A percentile compares a stretch with the other conserved stretches of the same genome.
Evolutionary conservation across 768 basidiomycete species (phyloP).

Genomic region (Trametes cubensis): DNA sequence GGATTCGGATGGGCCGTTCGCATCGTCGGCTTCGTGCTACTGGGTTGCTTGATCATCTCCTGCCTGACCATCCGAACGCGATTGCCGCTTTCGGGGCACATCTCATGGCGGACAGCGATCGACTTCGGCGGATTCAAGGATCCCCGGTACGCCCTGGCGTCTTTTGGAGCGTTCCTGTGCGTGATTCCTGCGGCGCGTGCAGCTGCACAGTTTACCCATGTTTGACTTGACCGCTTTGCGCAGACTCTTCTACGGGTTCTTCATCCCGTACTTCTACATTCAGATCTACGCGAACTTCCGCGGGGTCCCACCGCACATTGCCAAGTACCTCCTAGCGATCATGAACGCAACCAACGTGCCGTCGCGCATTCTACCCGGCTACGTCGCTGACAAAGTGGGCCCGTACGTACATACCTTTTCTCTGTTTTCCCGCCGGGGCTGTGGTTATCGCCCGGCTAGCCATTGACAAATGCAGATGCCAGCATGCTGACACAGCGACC

Average conservation of each 20-base stretch:
- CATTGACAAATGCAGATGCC: too few species aligned
- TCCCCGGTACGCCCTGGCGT: slow-evolving; percentile 26
- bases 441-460: too few species aligned
- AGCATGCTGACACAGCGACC: too few species aligned
- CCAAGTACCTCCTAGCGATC: slow-evolving; percentile 36
- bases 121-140: slow-evolving; percentile 35
- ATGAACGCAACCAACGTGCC: slow-evolving; percentile 36
- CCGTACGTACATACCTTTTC: slow-evolving; percentile 20
- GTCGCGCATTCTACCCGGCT: slow-evolving; percentile 35
- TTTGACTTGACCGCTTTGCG: neutral
- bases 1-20: slow-evolving; percentile 38
- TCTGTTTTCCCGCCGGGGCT: neutral
- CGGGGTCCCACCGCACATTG: slow-evolving; percentile 27
- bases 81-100: slow-evolving; percentile 30
- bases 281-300: slow-evolving; percentile 34
- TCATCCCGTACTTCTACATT: slow-evolving; percentile 41
- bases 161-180: slow-evolving; percentile 29
- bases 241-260: slow-evolving; percentile 36
- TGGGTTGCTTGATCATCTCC: slow-evolving; percentile 30
- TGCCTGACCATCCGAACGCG: slow-evolving; percentile 34
- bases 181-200: neutral
- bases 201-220: neutral
- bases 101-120: slow-evolving; percentile 28
- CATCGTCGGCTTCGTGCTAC: slow-evolving; percentile 33
- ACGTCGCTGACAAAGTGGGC: slow-evolving; percentile 35